These are phyloP conservation scores for Trichoderma virens DNA, from an alignment of 495 filamentous ascomycete species.

Conservation along the genomic window DNA sequence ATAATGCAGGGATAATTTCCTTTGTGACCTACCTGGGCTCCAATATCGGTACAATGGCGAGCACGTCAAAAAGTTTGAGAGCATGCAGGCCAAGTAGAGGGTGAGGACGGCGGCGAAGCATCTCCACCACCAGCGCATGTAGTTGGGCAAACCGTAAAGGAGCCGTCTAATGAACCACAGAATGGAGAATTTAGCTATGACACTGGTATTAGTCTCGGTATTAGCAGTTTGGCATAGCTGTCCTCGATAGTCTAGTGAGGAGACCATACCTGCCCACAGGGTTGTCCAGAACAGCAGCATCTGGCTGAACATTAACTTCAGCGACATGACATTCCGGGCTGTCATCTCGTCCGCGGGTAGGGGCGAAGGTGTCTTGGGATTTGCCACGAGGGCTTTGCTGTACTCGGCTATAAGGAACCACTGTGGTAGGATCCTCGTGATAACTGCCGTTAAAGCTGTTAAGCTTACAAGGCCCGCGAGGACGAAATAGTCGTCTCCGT, in stretches of 20 bases:
- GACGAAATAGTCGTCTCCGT: conserved; percentile 14
- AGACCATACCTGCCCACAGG: conserved; percentile 14
- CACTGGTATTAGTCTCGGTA: too few species aligned
- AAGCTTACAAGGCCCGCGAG: conserved; percentile 11
- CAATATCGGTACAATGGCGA: conserved; percentile 14
- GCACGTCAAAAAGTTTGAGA: conserved; percentile 16
- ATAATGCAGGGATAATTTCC: not conserved
- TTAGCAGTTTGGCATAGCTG: not conserved
- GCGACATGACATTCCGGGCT: conserved; percentile 10
- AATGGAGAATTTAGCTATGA: conserved; percentile 17
- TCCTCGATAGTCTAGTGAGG: not conserved
- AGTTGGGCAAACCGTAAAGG: conserved; percentile 15
- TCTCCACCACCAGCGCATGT: conserved; percentile 17
- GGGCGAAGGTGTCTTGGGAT: conserved; percentile 13
- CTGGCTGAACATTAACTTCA: conserved; percentile 21
- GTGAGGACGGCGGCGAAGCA: conserved; percentile 13
- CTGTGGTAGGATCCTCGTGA: conserved; percentile 9
- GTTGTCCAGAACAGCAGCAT: conserved; percentile 18
- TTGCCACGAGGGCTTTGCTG: conserved; percentile 6
- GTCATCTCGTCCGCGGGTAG: conserved; percentile 11
- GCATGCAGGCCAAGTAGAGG: conserved; percentile 16
- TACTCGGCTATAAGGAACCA: conserved; percentile 10
- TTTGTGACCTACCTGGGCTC: conserved; percentile 13
- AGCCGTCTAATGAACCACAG: conserved; percentile 15
- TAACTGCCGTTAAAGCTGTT: conserved; percentile 10